These are phyloP conservation scores for Selenicereus undatus DNA, from an alignment of 148 eudicot genomes.

Conservation along the genomic window DNA sequence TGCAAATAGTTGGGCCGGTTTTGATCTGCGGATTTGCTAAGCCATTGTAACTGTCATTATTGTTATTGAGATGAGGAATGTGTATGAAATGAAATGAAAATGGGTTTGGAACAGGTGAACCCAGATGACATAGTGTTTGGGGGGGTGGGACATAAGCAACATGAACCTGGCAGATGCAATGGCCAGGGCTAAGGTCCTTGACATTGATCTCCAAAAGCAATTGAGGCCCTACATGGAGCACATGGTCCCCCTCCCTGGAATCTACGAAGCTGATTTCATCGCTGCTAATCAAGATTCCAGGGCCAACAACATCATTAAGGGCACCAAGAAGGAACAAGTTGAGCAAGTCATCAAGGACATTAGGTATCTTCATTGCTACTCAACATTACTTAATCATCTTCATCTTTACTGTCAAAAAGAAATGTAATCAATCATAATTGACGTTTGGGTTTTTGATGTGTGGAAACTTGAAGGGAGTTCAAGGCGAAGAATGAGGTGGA, in stretches of 20 bases:
- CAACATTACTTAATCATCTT: not conserved
- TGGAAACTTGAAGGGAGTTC: conserved; percentile 56
- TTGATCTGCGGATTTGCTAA: too few species aligned
- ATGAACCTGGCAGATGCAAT: conserved; percentile 95
- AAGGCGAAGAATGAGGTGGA: conserved; percentile 92
- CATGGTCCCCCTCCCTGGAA: conserved; percentile 95
- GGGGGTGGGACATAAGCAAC: conserved; percentile 90
- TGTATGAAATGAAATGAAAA: not conserved
- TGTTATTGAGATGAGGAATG: not conserved
- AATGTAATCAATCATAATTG: not conserved
- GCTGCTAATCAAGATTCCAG: conserved; percentile 93
- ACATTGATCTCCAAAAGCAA: conserved; percentile 94
- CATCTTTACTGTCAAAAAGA: not conserved
- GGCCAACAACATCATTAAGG: conserved; percentile 85
- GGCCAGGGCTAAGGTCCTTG: conserved; percentile 86
- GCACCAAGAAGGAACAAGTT: conserved; percentile 82
- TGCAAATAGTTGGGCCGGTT: too few species aligned
- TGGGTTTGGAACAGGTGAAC: conserved; percentile 49
- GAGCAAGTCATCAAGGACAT: conserved; percentile 82
- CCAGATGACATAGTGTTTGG: conserved; percentile 95
- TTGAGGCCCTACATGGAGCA: conserved; percentile 96
- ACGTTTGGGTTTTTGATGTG: not conserved
- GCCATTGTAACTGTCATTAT: not conserved
- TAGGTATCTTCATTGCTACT: conserved; percentile 37
- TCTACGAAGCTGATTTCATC: conserved; percentile 89